Evolutionary conservation across 352 stramenopile species (phyloP), one percentile per base, ranked within the genome.

Genomic region (Pythium sp.): DNA sequence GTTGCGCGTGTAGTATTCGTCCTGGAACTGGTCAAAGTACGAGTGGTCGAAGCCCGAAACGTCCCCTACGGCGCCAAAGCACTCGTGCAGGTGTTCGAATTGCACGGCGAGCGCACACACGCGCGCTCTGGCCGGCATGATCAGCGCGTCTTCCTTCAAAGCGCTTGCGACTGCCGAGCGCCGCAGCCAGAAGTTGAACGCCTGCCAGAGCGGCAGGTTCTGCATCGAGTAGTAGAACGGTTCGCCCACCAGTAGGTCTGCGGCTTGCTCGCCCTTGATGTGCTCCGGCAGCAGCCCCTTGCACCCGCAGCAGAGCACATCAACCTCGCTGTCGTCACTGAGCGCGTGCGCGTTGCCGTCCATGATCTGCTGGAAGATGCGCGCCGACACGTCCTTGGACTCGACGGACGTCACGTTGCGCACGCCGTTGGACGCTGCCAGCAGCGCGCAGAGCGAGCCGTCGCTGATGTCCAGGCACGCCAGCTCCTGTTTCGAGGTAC

Each of bases 211-310:
- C 36, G 84, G 82, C 11, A 94, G 72, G 65, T 93, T 94, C 73
- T 94, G 86, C 86, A 94, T 94, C 58, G 84, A 84, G 70, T 94
- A 94, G 80, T 92, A 94, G 63, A 94, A 94, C 1, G 83, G 81
- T 61, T 94, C 86, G 3, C 78, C 83, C 12, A 92, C 74, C 1
- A 94, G 73, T 56, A 94, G 59, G 62, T 92, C 80, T 6, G 82
- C 79, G 5, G 69, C 72, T 2, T 76, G 67, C 64, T 86, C 75
- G 43, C 72, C 73, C 58, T 87, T 75, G 11, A 94, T 62, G 56
- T 94, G 83, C 30, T 87, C 86, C 1, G 64, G 69, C 1, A 86
- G 64, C 43, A 94, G 61, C 0, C 82, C 83, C 63, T 94, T 92
- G 47, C 84, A 86, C 7, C 86, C 86, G 22, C 80, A 87, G 63